phyloP scores from a whole-genome alignment of 306 rosid genomes.

The Dalbergia oliveri region DNA sequence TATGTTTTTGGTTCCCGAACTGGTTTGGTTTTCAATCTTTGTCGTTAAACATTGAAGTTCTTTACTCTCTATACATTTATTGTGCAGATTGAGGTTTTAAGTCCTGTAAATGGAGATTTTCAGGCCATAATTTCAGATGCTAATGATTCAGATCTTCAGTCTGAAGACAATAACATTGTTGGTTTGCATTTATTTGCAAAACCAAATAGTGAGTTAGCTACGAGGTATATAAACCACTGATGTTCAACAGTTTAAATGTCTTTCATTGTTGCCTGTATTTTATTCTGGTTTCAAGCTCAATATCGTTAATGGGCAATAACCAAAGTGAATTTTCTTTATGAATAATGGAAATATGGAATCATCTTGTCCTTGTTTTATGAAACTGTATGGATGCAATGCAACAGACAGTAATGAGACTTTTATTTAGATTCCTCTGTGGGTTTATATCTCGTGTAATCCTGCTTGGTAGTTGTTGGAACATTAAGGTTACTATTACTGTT shows the following conservation, averaged over 20 bases:
- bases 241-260: slow-evolving; percentile 26
- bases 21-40: slow-evolving; percentile 34
- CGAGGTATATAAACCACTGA: slow-evolving; percentile 52
- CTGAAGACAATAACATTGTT: slow-evolving; percentile 63
- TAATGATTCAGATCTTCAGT: slow-evolving; percentile 32
- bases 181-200: slow-evolving; percentile 83
- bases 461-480: not conserved
- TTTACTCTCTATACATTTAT: slow-evolving; percentile 10
- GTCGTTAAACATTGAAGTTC: not conserved
- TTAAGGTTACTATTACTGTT: not conserved
- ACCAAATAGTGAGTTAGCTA: slow-evolving; percentile 50
- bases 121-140: slow-evolving; percentile 54
- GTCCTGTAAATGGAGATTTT: slow-evolving; percentile 75
- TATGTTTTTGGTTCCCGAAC: slow-evolving; percentile 29
- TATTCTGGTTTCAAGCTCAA: not conserved
- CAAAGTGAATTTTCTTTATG: not conserved
- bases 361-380: slow-evolving; percentile 2
- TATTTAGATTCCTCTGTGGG: slow-evolving; percentile 1
- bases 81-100: slow-evolving; percentile 82
- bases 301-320: not conserved
- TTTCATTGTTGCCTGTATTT: slow-evolving; percentile 20
- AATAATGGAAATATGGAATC: slow-evolving; percentile 1
- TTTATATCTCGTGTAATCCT: slow-evolving; percentile 1
- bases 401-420: not conserved
- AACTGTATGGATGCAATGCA: not conserved